Conservation (phyloP, 345 rosid genomes). For the Salix udensis region DNA sequence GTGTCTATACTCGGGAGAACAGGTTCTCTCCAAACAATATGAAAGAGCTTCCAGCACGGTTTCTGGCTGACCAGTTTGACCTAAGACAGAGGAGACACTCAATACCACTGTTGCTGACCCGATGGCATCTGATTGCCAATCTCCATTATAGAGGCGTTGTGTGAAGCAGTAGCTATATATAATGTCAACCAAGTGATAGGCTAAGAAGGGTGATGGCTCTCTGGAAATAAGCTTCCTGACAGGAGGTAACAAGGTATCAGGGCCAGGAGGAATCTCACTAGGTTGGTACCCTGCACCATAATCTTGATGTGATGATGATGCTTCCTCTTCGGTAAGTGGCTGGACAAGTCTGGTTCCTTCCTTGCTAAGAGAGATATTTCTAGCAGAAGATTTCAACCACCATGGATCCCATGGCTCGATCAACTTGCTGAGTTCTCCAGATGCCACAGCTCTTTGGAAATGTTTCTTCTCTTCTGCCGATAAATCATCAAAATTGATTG, state of each 20-base stretch:
- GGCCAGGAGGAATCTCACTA: conserved; percentile 64
- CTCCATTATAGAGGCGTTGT: conserved; percentile 81
- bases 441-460: conserved; percentile 78
- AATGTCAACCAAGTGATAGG: conserved; percentile 70
- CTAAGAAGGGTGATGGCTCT: conserved; percentile 68
- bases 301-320: conserved; percentile 19
- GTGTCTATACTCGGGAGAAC: conserved; percentile 66
- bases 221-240: conserved; percentile 52
- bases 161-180: conserved; percentile 75
- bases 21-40: conserved; percentile 68
- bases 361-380: conserved; percentile 48
- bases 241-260: conserved; percentile 52
- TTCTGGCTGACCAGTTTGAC: conserved; percentile 63
- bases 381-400: conserved; percentile 79
- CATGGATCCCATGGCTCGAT: conserved; percentile 96
- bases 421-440: conserved; percentile 85
- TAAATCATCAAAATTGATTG: conserved; percentile 58
- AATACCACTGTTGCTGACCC: conserved; percentile 59
- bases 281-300: conserved; percentile 19
- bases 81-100: conserved; percentile 62
- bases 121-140: conserved; percentile 64
- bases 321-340: conserved; percentile 30
- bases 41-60: conserved; percentile 56
- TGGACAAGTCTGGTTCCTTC: conserved; percentile 66
- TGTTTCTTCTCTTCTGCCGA: conserved; percentile 68